Conservation (phyloP, 805 yeast genomes). For the Saturnispora hagleri region DNA sequence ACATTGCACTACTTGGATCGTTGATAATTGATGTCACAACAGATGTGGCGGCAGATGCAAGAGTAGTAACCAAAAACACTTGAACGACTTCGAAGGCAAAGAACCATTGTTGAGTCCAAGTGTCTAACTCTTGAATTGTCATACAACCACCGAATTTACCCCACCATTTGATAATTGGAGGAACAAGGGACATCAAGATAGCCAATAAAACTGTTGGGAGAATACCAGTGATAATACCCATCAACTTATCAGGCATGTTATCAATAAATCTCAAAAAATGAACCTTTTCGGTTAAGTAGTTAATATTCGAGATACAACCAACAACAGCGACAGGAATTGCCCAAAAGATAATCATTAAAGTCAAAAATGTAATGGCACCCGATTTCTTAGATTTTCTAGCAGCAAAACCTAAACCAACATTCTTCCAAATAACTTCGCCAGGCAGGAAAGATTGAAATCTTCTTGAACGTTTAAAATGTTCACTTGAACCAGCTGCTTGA, state of each 20-base stretch:
- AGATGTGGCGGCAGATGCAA: constrained; percentile 77
- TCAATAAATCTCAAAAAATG: constrained; percentile 69
- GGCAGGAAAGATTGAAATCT: constrained; percentile 62
- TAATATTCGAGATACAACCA: constrained; percentile 85
- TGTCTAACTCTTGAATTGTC: constrained; percentile 63
- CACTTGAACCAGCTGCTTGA: constrained; percentile 62
- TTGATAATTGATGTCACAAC: constrained; percentile 60
- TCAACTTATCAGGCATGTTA: constrained; percentile 56
- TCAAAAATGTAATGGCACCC: constrained; percentile 54
- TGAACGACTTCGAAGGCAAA: constrained; percentile 88
- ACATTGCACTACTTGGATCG: constrained; percentile 65
- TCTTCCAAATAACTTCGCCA: constrained; percentile 78
- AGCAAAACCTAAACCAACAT: constrained; percentile 48
- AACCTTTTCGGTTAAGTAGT: constrained; percentile 58
- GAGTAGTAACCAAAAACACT: constrained; percentile 75
- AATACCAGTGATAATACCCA: constrained; percentile 83
- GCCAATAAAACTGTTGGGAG: constrained; percentile 78
- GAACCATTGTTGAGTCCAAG: constrained; percentile 80
- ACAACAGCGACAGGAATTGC: constrained; percentile 96
- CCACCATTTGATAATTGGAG: constrained; percentile 69
- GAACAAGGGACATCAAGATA: constrained; percentile 76
- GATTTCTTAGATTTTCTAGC: constrained; percentile 49
- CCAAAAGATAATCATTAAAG: constrained; percentile 77
- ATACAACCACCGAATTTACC: constrained; percentile 69
- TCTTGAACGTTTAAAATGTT: constrained; percentile 36